Base-by-base conservation (phyloP, 345 rosid genomes). In the Sisymbrium altissimum region DNA sequence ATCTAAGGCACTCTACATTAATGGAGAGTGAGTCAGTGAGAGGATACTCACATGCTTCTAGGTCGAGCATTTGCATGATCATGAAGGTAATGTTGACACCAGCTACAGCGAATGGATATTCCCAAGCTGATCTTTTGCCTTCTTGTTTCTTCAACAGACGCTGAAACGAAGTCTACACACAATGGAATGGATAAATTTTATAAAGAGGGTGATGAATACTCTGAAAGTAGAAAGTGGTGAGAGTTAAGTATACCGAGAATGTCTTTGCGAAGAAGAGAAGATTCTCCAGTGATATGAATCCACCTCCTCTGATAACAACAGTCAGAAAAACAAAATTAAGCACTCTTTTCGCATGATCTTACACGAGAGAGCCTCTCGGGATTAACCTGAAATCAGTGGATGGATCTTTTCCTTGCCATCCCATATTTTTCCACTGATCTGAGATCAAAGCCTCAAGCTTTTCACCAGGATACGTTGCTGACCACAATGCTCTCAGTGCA, bases 401-500 rank as follows among this genome's bases (percentile, higher is more conserved):
- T 71, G 98, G 98, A 86, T 93, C 96, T 81, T 64, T 88, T 73
- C 98, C 98, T 74, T 93, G 98, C 97, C 97, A 93, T 43, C 98
- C 97, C 98, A 93, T 93, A 71, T 88, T 84, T 77, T 93, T 93
- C 98, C 98, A 94, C 40, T 94, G 97, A 30, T 93, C 90, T 44
- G 98, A 91, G 67, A 86, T 77, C 72, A 93, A 82, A 68, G 89
- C 90, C 53, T 80, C 81, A 39, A 93, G 97, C 81, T 89, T 83
- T 77, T 76, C 76, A 46, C 82, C 88, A 1, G 97, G 96, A 71
- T 79, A 93, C 3, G 96, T 82, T 30, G 97, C 88, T 19, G 79
- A 80, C 97, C 98, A 94, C 46, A 94, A 49, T 45, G 98, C 95
- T 81, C 85, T 91, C 68, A 94, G 65, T 71, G 97, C 97, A 76